Evolutionary conservation across 305 asterid species (phyloP).

Genomic region (Andrographis paniculata): DNA sequence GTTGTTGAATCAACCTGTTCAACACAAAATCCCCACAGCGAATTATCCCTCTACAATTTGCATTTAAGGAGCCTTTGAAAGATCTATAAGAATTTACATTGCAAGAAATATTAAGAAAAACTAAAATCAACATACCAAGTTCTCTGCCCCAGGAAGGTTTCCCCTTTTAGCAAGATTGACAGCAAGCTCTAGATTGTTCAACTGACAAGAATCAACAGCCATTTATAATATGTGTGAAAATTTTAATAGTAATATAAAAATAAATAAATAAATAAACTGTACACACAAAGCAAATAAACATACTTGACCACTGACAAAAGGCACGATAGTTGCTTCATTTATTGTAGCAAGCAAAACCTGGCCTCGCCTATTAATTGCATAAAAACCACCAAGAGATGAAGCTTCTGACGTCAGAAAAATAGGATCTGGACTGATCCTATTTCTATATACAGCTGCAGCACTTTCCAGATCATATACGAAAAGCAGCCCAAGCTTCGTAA

Average conservation of each 20-base stretch:
- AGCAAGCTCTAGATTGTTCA: slow-evolving; percentile 99
- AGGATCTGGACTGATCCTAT: slow-evolving; percentile 99
- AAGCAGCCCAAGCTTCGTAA: slow-evolving; percentile 97
- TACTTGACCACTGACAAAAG: slow-evolving; percentile 98
- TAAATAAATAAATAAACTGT: slow-evolving; percentile 1
- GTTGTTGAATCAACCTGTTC: not conserved
- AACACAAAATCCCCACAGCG: slow-evolving; percentile 14
- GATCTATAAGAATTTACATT: slow-evolving; percentile 3
- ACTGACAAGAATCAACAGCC: slow-evolving; percentile 47
- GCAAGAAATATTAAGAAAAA: slow-evolving; percentile 14
- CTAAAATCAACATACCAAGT: slow-evolving; percentile 54
- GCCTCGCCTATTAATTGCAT: slow-evolving; percentile 95
- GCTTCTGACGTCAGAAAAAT: slow-evolving; percentile 95
- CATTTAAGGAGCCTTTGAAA: no score
- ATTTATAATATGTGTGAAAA: no score
- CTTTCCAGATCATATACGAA: slow-evolving; percentile 96
- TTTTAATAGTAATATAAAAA: not conserved
- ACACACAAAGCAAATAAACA: slow-evolving; percentile 18
- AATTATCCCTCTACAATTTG: slow-evolving; percentile 12
- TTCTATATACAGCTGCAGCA: slow-evolving; percentile 93
- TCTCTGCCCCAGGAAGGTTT: slow-evolving; percentile 98
- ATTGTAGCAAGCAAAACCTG: slow-evolving; percentile 96
- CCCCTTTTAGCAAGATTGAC: slow-evolving; percentile 98
- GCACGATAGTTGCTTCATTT: slow-evolving; percentile 85
- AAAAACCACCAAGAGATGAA: slow-evolving; percentile 89